Base-by-base conservation (phyloP, 257 asterid species). In the Petrea volubilis region DNA sequence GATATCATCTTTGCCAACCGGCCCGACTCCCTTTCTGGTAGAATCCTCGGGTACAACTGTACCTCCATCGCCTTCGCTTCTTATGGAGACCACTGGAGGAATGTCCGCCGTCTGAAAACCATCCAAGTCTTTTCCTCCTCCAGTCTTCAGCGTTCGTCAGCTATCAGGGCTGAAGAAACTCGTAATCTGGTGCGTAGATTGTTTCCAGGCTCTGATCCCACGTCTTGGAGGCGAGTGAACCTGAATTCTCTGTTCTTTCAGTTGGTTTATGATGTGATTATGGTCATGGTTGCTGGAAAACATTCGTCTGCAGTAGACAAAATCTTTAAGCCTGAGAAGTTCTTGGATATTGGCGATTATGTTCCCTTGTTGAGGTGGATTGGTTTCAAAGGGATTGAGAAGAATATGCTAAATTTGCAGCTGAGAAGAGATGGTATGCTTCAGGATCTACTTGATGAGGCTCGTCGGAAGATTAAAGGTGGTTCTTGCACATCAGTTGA, bases 21-120 rank as follows among this genome's bases (percentile, higher is more conserved):
- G 3, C 86, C 82, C 7, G 57, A 69, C 0, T 68, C 78, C 8
- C 50, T 78, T 1, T 69, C 77, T 1, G 55, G 65, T 33, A 63
- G 70, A 17, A 51, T 47, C 57, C 77, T 82, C 0, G 74, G 82
- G 9, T 73, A 82, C 29, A 68, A 85, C 72, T n/a, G 13, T 49
- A 71, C 88, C 33, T 74, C 74, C n/a, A 56, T 84, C 2, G 82
- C 78, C 20, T 61, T 67, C 18, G 12, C 85, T 0, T 72, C 85
- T 2, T 74, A 79, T 8, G 83, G 87, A 4, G 77, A 71, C 23
- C 85, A 77, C 51, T 81, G 83, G 85, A 81, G 85, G 46, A 84
- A 84, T 52, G 82, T 78, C 34, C 81, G 83, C n/a, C 79, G 82
- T 1, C 24, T 78, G 2, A n/a, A n/a, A n/a, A n/a, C n/a, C n/a